These are phyloP conservation scores for Penicillium manginii DNA, from an alignment of 495 filamentous ascomycete species.

Conservation along the genomic window DNA sequence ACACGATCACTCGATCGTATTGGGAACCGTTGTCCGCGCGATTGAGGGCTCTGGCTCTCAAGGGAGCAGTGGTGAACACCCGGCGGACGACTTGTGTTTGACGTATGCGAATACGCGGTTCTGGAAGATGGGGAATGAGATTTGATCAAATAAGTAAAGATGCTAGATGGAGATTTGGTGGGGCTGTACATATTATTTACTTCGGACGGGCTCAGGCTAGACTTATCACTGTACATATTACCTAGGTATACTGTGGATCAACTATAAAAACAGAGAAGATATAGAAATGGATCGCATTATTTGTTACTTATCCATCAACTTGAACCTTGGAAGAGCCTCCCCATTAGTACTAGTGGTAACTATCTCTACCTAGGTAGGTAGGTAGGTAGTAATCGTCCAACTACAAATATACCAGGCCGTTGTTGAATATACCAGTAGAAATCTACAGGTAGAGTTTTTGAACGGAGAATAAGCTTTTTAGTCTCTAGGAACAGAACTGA, in stretches of 20 bases:
- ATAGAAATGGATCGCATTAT: no score
- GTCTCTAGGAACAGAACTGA: constrained; percentile 28
- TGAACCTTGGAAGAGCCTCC: no score
- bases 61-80: constrained; percentile 16
- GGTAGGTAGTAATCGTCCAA: no score
- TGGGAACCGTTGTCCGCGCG: constrained; percentile 39
- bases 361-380: no score
- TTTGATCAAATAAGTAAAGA: constrained; percentile 20
- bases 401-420: no score
- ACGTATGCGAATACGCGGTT: constrained; percentile 51
- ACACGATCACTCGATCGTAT: constrained; percentile 48
- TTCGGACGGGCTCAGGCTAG: background rate
- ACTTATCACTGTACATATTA: background rate
- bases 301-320: no score
- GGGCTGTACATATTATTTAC: constrained; percentile 14
- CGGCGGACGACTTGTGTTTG: constrained; percentile 35
- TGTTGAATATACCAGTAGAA: background rate
- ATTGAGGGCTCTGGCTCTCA: constrained; percentile 14
- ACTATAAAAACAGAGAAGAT: background rate
- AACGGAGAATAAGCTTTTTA: constrained; percentile 28
- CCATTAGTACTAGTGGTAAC: no score
- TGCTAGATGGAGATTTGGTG: background rate
- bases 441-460: background rate
- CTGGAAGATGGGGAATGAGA: constrained; percentile 47
- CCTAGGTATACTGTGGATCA: no score